Base-by-base conservation (phyloP, 495 filamentous ascomycete genomes). In the Talaromyces thailandensis region DNA sequence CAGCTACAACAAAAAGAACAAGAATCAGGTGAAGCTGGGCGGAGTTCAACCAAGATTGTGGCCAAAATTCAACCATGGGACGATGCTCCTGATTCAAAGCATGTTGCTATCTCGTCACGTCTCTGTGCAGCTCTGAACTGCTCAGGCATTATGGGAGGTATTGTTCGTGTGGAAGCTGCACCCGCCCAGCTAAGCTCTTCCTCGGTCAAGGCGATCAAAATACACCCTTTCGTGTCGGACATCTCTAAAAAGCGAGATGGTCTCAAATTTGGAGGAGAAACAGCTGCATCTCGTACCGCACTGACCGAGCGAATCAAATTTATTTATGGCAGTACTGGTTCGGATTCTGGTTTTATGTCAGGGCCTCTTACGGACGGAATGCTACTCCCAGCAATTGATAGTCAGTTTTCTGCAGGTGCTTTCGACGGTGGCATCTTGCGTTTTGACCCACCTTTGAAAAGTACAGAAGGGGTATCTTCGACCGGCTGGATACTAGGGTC, bases 311-410 rank as follows among this genome's bases (percentile, higher is more conserved):
- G 67, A 72, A 79, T 72, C 70, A 81, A 60, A 79, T 81, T 76
- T 11, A 70, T 77, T 0, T 76, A 77, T 62, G 75, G 74, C 21
- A 74, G 66, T 56, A 67, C 71, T 62, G 75, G 73, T 4, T 71
- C 74, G 1, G 74, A 74, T 12, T 61, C 70, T 53, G 84, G 86
- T 1, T 70, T 96, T 35, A 76, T 97, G n/a, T 83, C 89, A 18
- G 93, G 94, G 0, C 91, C 94, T 3, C 67, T 98, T 28, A 97
- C 93, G 0, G 89, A 97, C 74, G 92, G 94, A 6, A 88, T 93
- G 74, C 66, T 95, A 29, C 73, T 98, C 26, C 81, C 84, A 0
- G 72, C 67, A 56, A 64, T 72, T 6, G 73, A 77, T n/a, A 72
- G 71, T 55, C 70, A 73, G 48, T 68, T 67, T 14, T 68, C 72